Percentiles rank a stretch among this genome's conserved stretches.
Evolutionary conservation across 805 yeast genomes (phyloP).

Genomic region (Suhomyces kilbournensis): DNA sequence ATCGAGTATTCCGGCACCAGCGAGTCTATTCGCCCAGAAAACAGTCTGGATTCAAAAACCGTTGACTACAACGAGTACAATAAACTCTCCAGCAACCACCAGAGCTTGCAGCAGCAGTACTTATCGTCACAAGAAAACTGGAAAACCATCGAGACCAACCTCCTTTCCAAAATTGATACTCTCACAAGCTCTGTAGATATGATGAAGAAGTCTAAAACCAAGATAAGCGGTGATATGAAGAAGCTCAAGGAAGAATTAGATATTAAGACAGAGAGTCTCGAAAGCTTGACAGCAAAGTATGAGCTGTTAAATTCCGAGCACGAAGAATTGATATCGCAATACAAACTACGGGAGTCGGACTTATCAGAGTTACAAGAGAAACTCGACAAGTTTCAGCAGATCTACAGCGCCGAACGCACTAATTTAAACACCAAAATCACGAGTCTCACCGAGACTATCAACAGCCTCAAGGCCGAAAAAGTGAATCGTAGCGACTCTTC

Average conservation of each 20-base stretch:
- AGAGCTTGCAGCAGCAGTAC: conserved; percentile 64
- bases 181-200: conserved; percentile 26
- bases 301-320: background rate
- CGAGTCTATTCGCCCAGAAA: background rate
- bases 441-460: conserved; percentile 18
- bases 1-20: conserved; percentile 39
- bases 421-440: conserved; percentile 26
- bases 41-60: conserved; percentile 10
- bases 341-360: conserved; percentile 21
- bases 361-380: conserved; percentile 24
- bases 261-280: conserved; percentile 11
- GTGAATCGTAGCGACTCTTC: background rate
- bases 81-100: conserved; percentile 47
- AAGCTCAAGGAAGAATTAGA: conserved; percentile 13
- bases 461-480: conserved; percentile 2
- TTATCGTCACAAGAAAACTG: conserved; percentile 77
- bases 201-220: conserved; percentile 26
- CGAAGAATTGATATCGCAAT: conserved; percentile 16
- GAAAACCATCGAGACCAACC: conserved; percentile 72
- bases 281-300: conserved; percentile 23
- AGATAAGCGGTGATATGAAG: conserved; percentile 36
- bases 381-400: conserved; percentile 29
- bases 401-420: conserved; percentile 29
- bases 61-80: conserved; percentile 40
- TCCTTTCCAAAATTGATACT: conserved; percentile 47